These are phyloP conservation scores for Yamadazyma olivae DNA, from an alignment of 805 yeast species.

Conservation along the genomic window DNA sequence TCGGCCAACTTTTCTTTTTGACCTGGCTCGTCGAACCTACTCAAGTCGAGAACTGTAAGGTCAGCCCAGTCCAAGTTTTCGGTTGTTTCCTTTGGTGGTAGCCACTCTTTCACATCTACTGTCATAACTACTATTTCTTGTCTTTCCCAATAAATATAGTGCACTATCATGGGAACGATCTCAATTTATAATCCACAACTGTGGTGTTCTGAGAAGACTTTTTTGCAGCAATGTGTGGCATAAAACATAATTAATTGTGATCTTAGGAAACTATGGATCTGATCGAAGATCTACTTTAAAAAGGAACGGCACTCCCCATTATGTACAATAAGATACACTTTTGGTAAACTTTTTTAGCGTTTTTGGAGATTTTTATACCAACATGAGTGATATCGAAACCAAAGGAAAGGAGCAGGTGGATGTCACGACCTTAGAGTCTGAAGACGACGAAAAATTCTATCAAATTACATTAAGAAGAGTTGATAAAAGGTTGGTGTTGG, in stretches of 20 bases:
- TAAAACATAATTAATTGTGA: too few species aligned
- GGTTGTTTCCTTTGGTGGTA: constrained; percentile 22
- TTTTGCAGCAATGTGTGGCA: too few species aligned
- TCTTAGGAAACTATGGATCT: too few species aligned
- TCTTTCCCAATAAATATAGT: too few species aligned
- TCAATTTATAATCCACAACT: not conserved
- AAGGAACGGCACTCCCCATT: too few species aligned
- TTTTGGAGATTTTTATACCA: too few species aligned
- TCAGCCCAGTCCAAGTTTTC: constrained; percentile 31
- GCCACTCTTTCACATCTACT: constrained; percentile 14
- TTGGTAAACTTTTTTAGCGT: too few species aligned
- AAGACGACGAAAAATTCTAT: constrained; percentile 1
- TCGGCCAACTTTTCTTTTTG: constrained; percentile 25
- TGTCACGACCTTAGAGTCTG: not conserved
- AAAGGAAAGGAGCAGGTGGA: not conserved
- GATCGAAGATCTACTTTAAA: too few species aligned
- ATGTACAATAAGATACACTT: too few species aligned
- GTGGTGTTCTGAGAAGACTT: not conserved
- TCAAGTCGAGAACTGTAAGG: constrained; percentile 23
- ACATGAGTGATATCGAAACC: too few species aligned
- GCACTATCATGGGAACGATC: too few species aligned
- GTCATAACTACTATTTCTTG: constrained; percentile 9
- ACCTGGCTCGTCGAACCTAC: constrained; percentile 22
- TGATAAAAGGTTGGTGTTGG: constrained; percentile 10
- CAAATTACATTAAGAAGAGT: constrained; percentile 9